These are phyloP conservation scores for Daucus carota DNA, from an alignment of 129 eudicot genomes.

Conservation along the genomic window DNA sequence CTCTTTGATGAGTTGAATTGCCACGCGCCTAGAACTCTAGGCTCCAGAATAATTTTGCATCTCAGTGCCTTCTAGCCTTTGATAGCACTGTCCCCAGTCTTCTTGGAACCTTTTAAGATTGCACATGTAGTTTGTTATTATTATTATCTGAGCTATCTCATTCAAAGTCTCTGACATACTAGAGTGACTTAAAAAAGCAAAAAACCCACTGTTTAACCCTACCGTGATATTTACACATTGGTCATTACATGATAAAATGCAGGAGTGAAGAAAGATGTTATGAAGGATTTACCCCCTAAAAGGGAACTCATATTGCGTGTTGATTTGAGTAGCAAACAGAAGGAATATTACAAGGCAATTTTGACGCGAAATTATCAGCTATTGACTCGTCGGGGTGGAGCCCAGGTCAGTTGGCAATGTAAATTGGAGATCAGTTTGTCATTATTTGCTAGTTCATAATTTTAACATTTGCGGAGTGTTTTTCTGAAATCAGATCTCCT, in stretches of 20 bases:
- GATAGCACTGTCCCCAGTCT: not conserved
- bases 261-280: slow-evolving; percentile 98
- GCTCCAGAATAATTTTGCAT: not conserved
- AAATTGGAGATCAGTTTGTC: not conserved
- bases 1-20: not conserved
- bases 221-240: not conserved
- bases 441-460: not conserved
- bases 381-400: slow-evolving; percentile 94
- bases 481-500: slow-evolving; percentile 60
- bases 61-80: too few relatives aligned
- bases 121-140: not conserved
- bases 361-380: slow-evolving; percentile 92
- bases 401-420: slow-evolving; percentile 49
- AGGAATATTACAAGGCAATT: slow-evolving; percentile 95
- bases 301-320: slow-evolving; percentile 94
- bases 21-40: not conserved
- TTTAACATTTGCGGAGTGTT: not conserved
- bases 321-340: slow-evolving; percentile 95
- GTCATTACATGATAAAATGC: slow-evolving; percentile 20
- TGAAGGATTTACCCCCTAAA: slow-evolving; percentile 93
- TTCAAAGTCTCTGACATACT: not conserved
- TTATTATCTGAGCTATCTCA: not conserved
- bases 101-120: not conserved
- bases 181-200: not conserved
- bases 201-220: not conserved